Base-by-base conservation (phyloP, 805 yeast species). In the Saccharomycopsis fermentans region DNA sequence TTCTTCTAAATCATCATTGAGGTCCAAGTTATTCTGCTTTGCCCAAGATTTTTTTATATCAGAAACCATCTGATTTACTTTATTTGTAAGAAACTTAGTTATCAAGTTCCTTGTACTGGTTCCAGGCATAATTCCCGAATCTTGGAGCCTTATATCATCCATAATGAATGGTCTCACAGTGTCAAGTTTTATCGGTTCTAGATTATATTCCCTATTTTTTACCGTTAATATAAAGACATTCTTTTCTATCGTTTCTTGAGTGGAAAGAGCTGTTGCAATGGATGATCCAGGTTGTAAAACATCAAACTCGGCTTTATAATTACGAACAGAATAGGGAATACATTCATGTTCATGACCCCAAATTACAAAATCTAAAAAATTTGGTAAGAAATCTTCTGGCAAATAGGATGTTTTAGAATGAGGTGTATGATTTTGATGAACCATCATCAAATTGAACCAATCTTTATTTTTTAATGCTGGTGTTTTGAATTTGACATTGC, bases 331-430 rank as follows among this genome's bases (percentile, higher is more conserved):
- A 59, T 80, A 81, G 0, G 92, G 88, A 4, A 84, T 77, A 67
- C 97, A 90, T 68, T 94, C 97, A 70, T 94, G 99, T 69, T 94
- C 99, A 70, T 94, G 99, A 17, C 99, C 99, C 99, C 99, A 94
- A 1, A 91, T 73, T 0, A 94, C 84, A 58, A 92, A 74, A 67
- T 94, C 90, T 53, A 94, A 66, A 67, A 91, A 90, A 8, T 77
- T 74, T 0, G 98, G 99, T 26, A 94, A 72, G 64, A 87, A 86
- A 56, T 77, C 78, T 63, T 91, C 98, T 5, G 97, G 98, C 4
- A 94, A 74, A 63, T 86, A 86, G 4, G 89, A 83, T 0, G 95
- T 87, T 51, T 82, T 82, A 1, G 95, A 81, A 65, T 91, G 91
- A 4, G 86, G 82, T 2, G 83, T 79, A 67, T 88, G 97, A 70